Evolutionary conservation across 345 rosid species (phyloP), one percentile per base, ranked within the genome.

Genomic region (Noccaea bulbosa): DNA sequence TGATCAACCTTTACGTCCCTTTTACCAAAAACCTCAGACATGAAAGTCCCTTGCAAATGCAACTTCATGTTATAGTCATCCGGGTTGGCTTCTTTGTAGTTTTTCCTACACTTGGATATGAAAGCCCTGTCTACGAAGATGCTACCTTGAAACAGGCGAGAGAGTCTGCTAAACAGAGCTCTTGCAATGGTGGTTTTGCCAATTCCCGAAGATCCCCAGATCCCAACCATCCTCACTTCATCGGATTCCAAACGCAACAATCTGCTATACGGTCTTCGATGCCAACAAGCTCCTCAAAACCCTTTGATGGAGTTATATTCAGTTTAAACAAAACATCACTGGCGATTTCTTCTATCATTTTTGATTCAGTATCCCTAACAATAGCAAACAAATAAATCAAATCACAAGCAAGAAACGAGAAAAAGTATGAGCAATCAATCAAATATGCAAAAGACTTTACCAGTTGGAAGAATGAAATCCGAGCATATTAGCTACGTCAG

Each of bases 161-260:
- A 44, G 7, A 69, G 3, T 38, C 34, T 20, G 8, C 40, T 41
- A 45, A 54, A 69, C 3, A 69, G 2, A 40, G 62, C 73, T 20
- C 63, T 69, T 0, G 65, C 64, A 4, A 69, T 38, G 11, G 63
- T 54, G 0, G 72, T 53, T 34, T 68, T 68, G 32, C 72, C 72
- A 11, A 68, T 68, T 6, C 72, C 72, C 0, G 62, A 45, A 17
- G 30, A 11, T 0, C 72, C 72, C 50, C 52, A 68, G 0, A 68
- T 55, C 24, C 72, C 73, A 27, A 57, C 43, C 51, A 69, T 43
- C 20, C 8, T 54, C 53, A 34, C 73, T 40, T 57, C 65, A 1
- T 56, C 35, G 0, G 65, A 17, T 57, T 34, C 65, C 20, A 57
- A 39, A 11, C 24, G 1, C 55, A 69, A 37, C 52, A 55, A 7